phyloP scores from a whole-genome alignment of 208 protist genomes.

The Leishmania tarentolae region DNA sequence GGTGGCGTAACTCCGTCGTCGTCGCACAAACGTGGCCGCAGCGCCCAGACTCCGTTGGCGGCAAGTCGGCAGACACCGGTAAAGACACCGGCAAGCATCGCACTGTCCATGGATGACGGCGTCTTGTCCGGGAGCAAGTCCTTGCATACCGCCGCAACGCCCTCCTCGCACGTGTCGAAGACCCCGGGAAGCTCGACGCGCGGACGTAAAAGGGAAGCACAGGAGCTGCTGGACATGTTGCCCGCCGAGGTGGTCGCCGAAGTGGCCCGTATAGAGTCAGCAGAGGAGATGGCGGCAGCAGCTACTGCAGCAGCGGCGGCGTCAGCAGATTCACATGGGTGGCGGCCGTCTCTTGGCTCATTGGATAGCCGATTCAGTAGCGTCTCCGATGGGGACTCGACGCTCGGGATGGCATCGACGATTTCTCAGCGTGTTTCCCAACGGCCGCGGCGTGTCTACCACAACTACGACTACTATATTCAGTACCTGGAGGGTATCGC shows the following conservation, averaged over 20 bases:
- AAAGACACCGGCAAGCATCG: conserved; percentile 23
- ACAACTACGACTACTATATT: conserved; percentile 47
- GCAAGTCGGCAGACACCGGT: not conserved
- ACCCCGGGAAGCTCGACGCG: conserved; percentile 30
- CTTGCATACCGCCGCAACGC: conserved; percentile 16
- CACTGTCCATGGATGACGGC: conserved; percentile 26
- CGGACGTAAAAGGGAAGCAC: conserved; percentile 37
- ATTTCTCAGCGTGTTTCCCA: conserved; percentile 49
- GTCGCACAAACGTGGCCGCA: conserved; percentile 19
- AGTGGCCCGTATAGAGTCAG: conserved; percentile 21
- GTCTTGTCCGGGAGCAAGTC: conserved; percentile 15
- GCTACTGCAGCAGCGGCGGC: conserved; percentile 2
- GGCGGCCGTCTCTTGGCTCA: conserved; percentile 12
- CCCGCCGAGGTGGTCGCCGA: conserved; percentile 38
- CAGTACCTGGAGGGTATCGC: conserved; percentile 42
- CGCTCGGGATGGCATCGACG: conserved; percentile 26
- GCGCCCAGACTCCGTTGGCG: conserved; percentile 9
- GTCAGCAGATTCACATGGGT: conserved; percentile 6
- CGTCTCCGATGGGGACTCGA: conserved; percentile 21
- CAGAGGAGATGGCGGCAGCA: conserved; percentile 1
- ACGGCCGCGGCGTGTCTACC: conserved; percentile 32
- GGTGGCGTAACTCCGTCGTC: not conserved
- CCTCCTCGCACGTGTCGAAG: conserved; percentile 17
- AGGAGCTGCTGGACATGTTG: conserved; percentile 52
- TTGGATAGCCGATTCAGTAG: conserved; percentile 16